Conservation (phyloP, 345 rosid genomes). For the Arabidopsis arenosa region DNA sequence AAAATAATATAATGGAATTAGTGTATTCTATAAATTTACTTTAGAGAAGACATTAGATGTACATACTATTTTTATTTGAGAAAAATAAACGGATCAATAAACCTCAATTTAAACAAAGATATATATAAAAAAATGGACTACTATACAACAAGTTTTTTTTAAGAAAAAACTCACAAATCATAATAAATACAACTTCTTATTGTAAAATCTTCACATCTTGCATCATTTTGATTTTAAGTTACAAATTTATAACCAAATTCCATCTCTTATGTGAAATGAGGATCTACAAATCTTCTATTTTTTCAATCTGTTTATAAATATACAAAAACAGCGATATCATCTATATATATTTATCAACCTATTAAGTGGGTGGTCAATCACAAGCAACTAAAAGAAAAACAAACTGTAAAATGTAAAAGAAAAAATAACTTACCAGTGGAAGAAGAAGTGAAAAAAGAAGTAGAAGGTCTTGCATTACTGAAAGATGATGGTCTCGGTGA, state of each 20-base stretch:
- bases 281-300: not conserved
- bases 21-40: not conserved
- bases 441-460: constrained; percentile 66
- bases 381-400: not conserved
- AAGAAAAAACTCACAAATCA: not conserved
- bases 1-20: not conserved
- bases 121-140: not conserved
- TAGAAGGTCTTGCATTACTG: constrained; percentile 61
- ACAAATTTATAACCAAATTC: not conserved
- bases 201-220: not conserved
- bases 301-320: not conserved
- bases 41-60: not conserved
- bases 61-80: not conserved
- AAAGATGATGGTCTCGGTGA: constrained; percentile 57
- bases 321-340: not conserved
- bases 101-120: not conserved
- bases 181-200: not conserved
- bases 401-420: not conserved
- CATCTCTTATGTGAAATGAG: not conserved
- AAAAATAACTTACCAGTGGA: constrained; percentile 57
- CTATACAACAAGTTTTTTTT: too few species aligned
- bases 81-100: not conserved
- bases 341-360: not conserved
- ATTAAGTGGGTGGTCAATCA: not conserved
- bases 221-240: not conserved